Conservation (phyloP, 1,139 yeast species). For the Kodamaea suecica region DNA sequence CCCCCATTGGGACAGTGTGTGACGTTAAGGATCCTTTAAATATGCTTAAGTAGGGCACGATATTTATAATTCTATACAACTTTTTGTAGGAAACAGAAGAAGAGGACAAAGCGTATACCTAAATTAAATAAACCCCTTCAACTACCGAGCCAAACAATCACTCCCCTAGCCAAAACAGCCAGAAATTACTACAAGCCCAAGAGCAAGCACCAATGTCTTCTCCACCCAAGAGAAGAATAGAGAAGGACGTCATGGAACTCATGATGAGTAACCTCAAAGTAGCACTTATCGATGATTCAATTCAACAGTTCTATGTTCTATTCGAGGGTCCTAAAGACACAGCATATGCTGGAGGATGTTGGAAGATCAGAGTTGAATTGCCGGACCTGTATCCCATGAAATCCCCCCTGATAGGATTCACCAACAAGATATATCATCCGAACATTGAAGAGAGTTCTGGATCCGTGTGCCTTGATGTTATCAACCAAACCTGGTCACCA, state of each 20-base stretch:
- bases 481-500: conserved; percentile 98
- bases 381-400: conserved; percentile 96
- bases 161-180: too few species aligned
- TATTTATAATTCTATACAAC: too few species aligned
- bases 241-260: conserved; percentile 95
- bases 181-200: conserved; percentile 3
- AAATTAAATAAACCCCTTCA: too few species aligned
- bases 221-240: conserved; percentile 85
- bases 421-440: conserved; percentile 90
- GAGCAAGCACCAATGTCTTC: conserved; percentile 52
- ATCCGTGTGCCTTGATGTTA: conserved; percentile 92
- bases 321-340: conserved; percentile 87
- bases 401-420: conserved; percentile 93
- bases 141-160: too few species aligned
- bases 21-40: too few species aligned
- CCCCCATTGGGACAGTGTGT: too few species aligned
- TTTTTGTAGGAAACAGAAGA: too few species aligned
- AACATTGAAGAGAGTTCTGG: conserved; percentile 90
- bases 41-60: too few species aligned
- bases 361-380: conserved; percentile 90
- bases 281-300: conserved; percentile 75
- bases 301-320: conserved; percentile 86
- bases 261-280: conserved; percentile 96
- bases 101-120: too few species aligned
- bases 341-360: conserved; percentile 85